Evolutionary conservation across 140 eudicot genomes (phyloP), one percentile per base, ranked within the genome.

Genomic region (Oenanthe javanica): DNA sequence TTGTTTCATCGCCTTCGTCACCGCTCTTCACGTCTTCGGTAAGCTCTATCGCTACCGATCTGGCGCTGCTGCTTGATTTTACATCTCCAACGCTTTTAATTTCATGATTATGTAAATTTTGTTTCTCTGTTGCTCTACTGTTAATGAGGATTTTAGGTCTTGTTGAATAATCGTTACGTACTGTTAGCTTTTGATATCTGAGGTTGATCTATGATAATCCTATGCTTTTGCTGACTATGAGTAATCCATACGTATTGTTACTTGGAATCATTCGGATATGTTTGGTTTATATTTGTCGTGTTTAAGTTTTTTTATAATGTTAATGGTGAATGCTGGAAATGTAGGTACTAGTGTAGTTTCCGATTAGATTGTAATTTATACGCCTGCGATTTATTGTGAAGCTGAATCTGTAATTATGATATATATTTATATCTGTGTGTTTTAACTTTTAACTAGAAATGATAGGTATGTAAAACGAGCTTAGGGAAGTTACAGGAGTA

Each of bases 1-100:
- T 45, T 87, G 89, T 74, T 91, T 91, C 85, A 89, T 91, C 78
- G 96, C 91, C 23, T 91, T 91, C 54, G 96, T 91, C 78, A 87
- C 96, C 50, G 91, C 96, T 55, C 89, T 91, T 70, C 96, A 91
- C 85, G 89, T 91, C 27, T 89, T 89, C 50, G 93, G 93, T 50
- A 91, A 91, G 82, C 89, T 91, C 77, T 91, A 91, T 81, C 92
- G 91, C 52, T 73, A 83, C 75, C 82, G 87, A 49, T 84, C 90
- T 42, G 84, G 84, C 47, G 83, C 85, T 31, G 91, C 86, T 36
- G 86, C 81, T 57, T 85, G 78, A 87, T 5, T 75, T 54, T 57
- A 38, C 6, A 9, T 54, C 63, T 19, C 38, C 8, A 27, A 12
- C 79, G 1, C 13, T 38, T 67, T 67, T 1, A 49, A 12, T 82